A percentile compares a stretch with the other conserved stretches of the same genome.
Evolutionary conservation across 352 stramenopile species (phyloP).

Genomic region (Phytophthora foliorum): DNA sequence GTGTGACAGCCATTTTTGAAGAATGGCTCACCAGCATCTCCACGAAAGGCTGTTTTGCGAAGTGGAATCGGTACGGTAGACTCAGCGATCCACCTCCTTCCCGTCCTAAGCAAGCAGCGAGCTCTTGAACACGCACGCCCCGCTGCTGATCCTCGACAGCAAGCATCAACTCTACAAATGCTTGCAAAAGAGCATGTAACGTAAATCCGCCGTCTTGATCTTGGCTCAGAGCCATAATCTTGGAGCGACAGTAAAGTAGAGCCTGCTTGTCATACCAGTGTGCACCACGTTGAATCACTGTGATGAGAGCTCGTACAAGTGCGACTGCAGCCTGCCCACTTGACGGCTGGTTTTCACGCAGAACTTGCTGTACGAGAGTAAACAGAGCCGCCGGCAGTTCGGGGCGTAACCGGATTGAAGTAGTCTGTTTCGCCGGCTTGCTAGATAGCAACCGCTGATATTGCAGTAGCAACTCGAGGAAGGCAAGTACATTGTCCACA

Average conservation of each 20-base stretch:
- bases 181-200: constrained; percentile 79
- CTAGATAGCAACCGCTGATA: constrained; percentile 44
- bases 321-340: constrained; percentile 64
- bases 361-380: constrained; percentile 74
- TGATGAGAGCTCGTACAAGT: constrained; percentile 74
- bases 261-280: constrained; percentile 78
- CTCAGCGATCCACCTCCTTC: constrained; percentile 58
- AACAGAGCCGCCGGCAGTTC: constrained; percentile 78
- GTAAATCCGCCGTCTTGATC: constrained; percentile 85
- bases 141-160: constrained; percentile 84
- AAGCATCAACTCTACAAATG: constrained; percentile 86
- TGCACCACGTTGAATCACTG: constrained; percentile 68
- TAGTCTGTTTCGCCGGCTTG: constrained; percentile 8
- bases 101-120: constrained; percentile 62
- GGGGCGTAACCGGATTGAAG: constrained; percentile 46
- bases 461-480: constrained; percentile 68
- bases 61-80: constrained; percentile 83
- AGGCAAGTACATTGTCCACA: constrained; percentile 69
- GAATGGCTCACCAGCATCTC: constrained; percentile 87
- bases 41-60: constrained; percentile 63
- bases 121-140: constrained; percentile 52
- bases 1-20: constrained; percentile 80
- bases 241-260: constrained; percentile 85
- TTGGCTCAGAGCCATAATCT: constrained; percentile 87
- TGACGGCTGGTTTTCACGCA: constrained; percentile 67